Conservation (phyloP, 2,329 filamentous ascomycete species). For the Penicillium sp. region DNA sequence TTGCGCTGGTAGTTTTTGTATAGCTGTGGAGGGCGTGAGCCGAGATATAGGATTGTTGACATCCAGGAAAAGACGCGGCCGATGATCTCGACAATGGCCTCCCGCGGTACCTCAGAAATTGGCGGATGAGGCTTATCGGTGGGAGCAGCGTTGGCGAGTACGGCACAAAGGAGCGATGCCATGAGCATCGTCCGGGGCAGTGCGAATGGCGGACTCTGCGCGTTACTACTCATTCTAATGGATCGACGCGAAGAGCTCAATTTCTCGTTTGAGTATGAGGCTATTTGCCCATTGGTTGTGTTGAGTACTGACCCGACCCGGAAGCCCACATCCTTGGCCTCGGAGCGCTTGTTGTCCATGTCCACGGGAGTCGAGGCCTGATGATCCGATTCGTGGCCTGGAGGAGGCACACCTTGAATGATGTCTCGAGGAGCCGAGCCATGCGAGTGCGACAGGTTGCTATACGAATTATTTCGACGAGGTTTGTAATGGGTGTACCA, state of each 20-base stretch:
- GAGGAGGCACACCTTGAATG: constrained; percentile 39
- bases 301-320: constrained; percentile 23
- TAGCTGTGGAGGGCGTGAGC: constrained; percentile 62
- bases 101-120: constrained; percentile 17
- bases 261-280: constrained; percentile 39
- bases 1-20: constrained; percentile 63
- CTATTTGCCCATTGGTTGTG: constrained; percentile 20
- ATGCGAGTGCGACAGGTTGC: constrained; percentile 26
- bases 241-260: constrained; percentile 27
- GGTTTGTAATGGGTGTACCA: constrained; percentile 61
- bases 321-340: constrained; percentile 30
- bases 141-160: constrained; percentile 44
- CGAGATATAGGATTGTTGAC: constrained; percentile 57
- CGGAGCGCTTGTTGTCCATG: constrained; percentile 22
- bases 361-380: constrained; percentile 18
- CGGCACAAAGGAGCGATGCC: constrained; percentile 45
- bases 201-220: constrained; percentile 29
- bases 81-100: constrained; percentile 41
- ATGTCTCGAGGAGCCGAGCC: constrained; percentile 29
- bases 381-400: constrained; percentile 29
- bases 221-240: constrained; percentile 27
- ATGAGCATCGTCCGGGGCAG: constrained; percentile 47
- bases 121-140: constrained; percentile 28
- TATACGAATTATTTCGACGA: constrained; percentile 43
- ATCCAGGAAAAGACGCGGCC: constrained; percentile 57